Conservation (phyloP, 352 stramenopile genomes). For the Globisporangium takayamanum region DNA sequence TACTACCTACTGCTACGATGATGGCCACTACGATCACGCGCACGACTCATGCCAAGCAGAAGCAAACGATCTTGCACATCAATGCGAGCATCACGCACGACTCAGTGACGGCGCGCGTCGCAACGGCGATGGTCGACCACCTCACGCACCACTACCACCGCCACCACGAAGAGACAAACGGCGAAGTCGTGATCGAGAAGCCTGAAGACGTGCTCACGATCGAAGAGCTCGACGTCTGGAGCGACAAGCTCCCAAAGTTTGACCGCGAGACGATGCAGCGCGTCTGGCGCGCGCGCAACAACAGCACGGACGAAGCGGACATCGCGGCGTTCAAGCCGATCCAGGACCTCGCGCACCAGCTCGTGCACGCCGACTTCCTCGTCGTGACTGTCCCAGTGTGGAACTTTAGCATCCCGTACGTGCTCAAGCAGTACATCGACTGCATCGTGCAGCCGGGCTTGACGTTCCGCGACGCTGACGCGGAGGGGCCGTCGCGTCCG, state of each 20-base stretch:
- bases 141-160: slow-evolving; percentile 69
- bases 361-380: slow-evolving; percentile 66
- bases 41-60: slow-evolving; percentile 15
- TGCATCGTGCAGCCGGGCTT: slow-evolving; percentile 68
- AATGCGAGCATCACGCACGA: slow-evolving; percentile 70
- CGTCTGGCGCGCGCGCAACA: slow-evolving; percentile 61
- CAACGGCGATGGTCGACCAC: slow-evolving; percentile 59
- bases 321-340: slow-evolving; percentile 59
- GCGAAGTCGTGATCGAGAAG: slow-evolving; percentile 15
- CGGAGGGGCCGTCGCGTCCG: slow-evolving; percentile 41
- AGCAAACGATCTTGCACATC: slow-evolving; percentile 75
- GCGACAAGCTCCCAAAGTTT: slow-evolving; percentile 53
- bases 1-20: no score
- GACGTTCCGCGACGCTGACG: slow-evolving; percentile 66
- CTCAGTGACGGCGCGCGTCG: slow-evolving; percentile 63
- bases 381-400: slow-evolving; percentile 71
- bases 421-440: slow-evolving; percentile 82
- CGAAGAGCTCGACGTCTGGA: slow-evolving; percentile 69
- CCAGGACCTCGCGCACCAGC: slow-evolving; percentile 49
- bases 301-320: slow-evolving; percentile 47
- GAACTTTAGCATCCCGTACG: slow-evolving; percentile 75
- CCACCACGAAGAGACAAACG: slow-evolving; percentile 26
- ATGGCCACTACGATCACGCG: no score
- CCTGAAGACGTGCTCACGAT: slow-evolving; percentile 52
- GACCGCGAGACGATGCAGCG: slow-evolving; percentile 62